These are phyloP conservation scores for Phlegmacium glaucopus DNA, from an alignment of 768 basidiomycete species.

Conservation along the genomic window DNA sequence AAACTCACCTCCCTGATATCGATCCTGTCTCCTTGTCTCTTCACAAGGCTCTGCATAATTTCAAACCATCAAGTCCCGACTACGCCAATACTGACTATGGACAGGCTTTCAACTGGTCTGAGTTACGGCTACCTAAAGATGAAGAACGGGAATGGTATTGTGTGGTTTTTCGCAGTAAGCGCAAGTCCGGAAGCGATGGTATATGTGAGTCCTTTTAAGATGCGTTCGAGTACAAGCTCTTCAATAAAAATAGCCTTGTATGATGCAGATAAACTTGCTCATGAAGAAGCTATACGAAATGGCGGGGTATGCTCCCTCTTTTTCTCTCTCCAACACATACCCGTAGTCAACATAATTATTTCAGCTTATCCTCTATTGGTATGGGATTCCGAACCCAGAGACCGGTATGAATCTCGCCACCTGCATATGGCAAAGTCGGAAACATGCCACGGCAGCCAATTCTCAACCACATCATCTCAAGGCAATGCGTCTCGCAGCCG, in stretches of 20 bases:
- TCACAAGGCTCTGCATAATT: constrained; percentile 81
- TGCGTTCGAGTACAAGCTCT: neutral
- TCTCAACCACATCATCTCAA: constrained; percentile 75
- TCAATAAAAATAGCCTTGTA: constrained; percentile 58
- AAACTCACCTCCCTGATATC: constrained; percentile 78
- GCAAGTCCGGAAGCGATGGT: constrained; percentile 69
- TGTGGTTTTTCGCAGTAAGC: constrained; percentile 83
- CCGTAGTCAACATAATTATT: constrained; percentile 5
- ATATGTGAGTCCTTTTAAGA: constrained; percentile 41
- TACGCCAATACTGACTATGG: constrained; percentile 68
- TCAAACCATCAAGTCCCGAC: constrained; percentile 52
- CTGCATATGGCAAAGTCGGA: constrained; percentile 92
- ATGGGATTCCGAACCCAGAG: constrained; percentile 71
- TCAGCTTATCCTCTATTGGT: constrained; percentile 91
- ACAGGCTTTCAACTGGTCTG: constrained; percentile 86
- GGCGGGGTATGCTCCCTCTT: constrained; percentile 60
- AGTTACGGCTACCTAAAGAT: constrained; percentile 61
- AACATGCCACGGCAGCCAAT: constrained; percentile 79
- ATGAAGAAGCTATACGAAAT: constrained; percentile 88
- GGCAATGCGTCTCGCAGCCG: constrained; percentile 78
- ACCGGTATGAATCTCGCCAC: constrained; percentile 90
- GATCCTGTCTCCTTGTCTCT: constrained; percentile 82
- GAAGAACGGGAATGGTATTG: constrained; percentile 89
- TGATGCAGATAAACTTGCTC: constrained; percentile 81
- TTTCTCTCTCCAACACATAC: neutral